A percentile compares a stretch with the other conserved stretches of the same genome.
These are phyloP conservation scores for Fusarium hainanense DNA, from an alignment of 2,329 filamentous ascomycete genomes.

Conservation along the genomic window DNA sequence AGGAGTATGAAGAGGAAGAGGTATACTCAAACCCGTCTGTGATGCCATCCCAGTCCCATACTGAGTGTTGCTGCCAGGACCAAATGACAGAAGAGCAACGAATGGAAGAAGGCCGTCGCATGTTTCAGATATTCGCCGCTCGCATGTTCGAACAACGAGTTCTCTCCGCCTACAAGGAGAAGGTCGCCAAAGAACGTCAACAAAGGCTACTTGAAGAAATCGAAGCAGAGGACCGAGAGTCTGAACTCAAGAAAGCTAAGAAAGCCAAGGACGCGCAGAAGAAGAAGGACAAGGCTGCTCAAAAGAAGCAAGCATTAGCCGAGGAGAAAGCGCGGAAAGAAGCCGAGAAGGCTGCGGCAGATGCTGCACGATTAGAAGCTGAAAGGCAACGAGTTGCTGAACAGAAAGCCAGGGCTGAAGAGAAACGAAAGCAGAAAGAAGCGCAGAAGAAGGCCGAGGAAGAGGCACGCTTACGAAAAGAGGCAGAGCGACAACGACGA, in stretches of 20 bases:
- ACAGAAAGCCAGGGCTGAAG: conserved; percentile 83
- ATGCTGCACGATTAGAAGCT: conserved; percentile 77
- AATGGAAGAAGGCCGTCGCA: conserved; percentile 97
- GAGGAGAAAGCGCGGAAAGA: conserved; percentile 91
- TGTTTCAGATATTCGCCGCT: conserved; percentile 99
- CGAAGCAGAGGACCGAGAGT: conserved; percentile 82
- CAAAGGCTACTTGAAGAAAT: conserved; percentile 91
- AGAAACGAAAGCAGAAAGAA: conserved; percentile 91
- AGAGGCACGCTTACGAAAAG: conserved; percentile 85
- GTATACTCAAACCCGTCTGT: conserved; percentile 63
- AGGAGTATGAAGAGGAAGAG: conserved; percentile 84
- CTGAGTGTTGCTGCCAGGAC: conserved; percentile 73
- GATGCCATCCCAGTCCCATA: conserved; percentile 55
- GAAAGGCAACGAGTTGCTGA: conserved; percentile 86
- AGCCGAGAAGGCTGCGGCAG: conserved; percentile 88
- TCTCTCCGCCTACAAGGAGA: conserved; percentile 96
- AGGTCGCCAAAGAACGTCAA: conserved; percentile 93
- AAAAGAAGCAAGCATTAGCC: conserved; percentile 88
- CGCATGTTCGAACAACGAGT: conserved; percentile 99
- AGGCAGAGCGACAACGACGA: conserved; percentile 83
- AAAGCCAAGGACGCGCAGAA: conserved; percentile 94
- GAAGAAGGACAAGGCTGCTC: conserved; percentile 91
- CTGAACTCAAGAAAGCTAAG: conserved; percentile 86
- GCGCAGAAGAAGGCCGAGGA: conserved; percentile 90
- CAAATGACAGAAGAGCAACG: conserved; percentile 97